Evolutionary conservation across 2,329 filamentous ascomycete species (phyloP).

Genomic region (Fusarium anguioides): DNA sequence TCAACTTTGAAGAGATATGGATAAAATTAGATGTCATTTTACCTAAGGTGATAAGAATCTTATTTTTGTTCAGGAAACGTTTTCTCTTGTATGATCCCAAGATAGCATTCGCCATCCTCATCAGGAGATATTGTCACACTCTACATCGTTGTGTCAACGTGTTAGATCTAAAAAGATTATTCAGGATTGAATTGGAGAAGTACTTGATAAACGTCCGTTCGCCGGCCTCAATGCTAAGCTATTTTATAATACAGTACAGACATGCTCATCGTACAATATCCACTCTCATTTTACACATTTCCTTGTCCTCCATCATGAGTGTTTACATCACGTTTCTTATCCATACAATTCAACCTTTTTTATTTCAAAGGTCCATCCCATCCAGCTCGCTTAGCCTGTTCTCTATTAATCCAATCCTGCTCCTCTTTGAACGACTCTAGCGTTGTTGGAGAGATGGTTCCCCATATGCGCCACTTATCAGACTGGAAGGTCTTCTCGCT

Average conservation of each 20-base stretch:
- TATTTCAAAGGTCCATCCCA: constrained; percentile 43
- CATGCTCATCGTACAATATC: constrained; percentile 46
- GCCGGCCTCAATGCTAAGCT: constrained; percentile 39
- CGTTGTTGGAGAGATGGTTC: constrained; percentile 67
- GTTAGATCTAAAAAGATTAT: not conserved
- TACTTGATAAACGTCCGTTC: constrained; percentile 34
- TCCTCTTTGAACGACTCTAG: constrained; percentile 55
- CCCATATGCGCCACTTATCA: constrained; percentile 72
- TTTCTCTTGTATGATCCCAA: too few relatives aligned
- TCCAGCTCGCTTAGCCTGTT: constrained; percentile 50
- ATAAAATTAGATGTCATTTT: too few relatives aligned
- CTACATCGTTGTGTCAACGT: not conserved
- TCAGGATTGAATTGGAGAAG: constrained; percentile 38
- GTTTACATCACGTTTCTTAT: not conserved
- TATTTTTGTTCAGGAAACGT: too few relatives aligned
- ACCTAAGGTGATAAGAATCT: too few relatives aligned
- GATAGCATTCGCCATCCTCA: too few relatives aligned
- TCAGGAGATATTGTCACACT: too few relatives aligned
- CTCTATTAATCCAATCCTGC: constrained; percentile 49
- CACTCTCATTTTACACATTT: constrained; percentile 41
- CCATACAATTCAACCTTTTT: constrained; percentile 7
- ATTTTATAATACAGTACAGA: constrained; percentile 46
- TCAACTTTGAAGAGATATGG: too few relatives aligned
- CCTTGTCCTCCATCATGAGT: not conserved
- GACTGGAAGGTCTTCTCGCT: constrained; percentile 59